Percentiles rank a stretch among this genome's conserved stretches.
Evolutionary conservation across 164 flowering plant genomes (phyloP).

Genomic region (Aristolochia fimbriata): DNA sequence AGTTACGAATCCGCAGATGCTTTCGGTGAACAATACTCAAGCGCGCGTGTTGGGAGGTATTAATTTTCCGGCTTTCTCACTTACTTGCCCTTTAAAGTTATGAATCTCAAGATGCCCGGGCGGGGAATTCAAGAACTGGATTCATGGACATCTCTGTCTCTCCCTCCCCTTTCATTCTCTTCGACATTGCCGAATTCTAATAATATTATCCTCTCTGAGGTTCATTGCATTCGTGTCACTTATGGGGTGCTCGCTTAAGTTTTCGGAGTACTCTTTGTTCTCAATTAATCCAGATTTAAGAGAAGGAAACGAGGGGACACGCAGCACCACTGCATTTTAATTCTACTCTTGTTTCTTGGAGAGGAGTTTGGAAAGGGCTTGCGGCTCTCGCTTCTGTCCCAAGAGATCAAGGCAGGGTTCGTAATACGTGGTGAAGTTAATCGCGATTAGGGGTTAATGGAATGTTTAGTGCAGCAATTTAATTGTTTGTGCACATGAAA

Average conservation of each 20-base stretch:
- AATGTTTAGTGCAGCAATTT: not conserved
- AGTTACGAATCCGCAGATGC: constrained; percentile 1
- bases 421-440: not conserved
- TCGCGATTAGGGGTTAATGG: not conserved
- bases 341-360: too few relatives aligned
- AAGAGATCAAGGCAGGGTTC: not conserved
- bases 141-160: constrained; percentile 3
- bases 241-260: not conserved
- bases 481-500: not conserved
- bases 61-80: not conserved
- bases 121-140: constrained; percentile 1
- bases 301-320: too few relatives aligned
- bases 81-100: constrained; percentile 2
- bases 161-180: not conserved
- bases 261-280: not conserved
- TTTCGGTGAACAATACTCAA: not conserved
- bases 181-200: constrained; percentile 5
- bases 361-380: too few relatives aligned
- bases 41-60: constrained; percentile 3
- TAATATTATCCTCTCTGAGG: constrained; percentile 11
- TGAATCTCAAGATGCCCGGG: not conserved
- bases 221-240: constrained; percentile 4
- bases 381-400: not conserved
- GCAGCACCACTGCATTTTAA: too few relatives aligned
- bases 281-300: too few relatives aligned